These are phyloP conservation scores for Mycena vulgaris DNA, from an alignment of 768 basidiomycete species.

Conservation along the genomic window DNA sequence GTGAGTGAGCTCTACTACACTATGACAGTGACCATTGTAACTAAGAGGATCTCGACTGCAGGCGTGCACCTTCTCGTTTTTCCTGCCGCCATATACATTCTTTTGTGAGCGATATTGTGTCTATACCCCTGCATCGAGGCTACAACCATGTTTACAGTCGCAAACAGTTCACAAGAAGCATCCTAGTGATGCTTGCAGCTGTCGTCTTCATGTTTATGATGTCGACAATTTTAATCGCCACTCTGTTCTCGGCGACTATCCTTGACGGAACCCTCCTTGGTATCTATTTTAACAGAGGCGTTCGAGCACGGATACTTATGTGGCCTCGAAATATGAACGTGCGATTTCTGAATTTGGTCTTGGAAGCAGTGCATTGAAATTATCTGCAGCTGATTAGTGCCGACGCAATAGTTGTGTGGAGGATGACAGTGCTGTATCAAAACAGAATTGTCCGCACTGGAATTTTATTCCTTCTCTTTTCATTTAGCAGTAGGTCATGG, in stretches of 20 bases:
- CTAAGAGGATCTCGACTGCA: too few relatives aligned
- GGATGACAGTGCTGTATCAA: conserved; percentile 26
- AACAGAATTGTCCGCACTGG: conserved; percentile 23
- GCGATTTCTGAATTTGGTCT: too few relatives aligned
- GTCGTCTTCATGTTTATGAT: conserved; percentile 24
- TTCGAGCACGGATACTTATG: background rate
- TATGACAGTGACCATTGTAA: too few relatives aligned
- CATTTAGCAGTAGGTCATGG: background rate
- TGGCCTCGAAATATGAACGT: too few relatives aligned
- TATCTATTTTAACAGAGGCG: conserved; percentile 21
- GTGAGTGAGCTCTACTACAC: too few relatives aligned
- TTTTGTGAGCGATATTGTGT: too few relatives aligned
- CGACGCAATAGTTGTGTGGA: conserved; percentile 28
- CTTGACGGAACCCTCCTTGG: conserved; percentile 22
- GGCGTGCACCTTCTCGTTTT: too few relatives aligned
- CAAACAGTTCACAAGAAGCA: background rate
- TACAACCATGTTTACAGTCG: too few relatives aligned
- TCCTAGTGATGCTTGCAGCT: conserved; percentile 26
- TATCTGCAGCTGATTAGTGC: conserved; percentile 15
- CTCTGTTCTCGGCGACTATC: conserved; percentile 24
- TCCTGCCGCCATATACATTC: too few relatives aligned
- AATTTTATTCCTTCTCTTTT: conserved; percentile 24
- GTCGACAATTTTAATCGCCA: conserved; percentile 20
- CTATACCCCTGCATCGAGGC: too few relatives aligned
- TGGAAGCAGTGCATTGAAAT: background rate